Base-by-base conservation (phyloP, 129 eudicot genomes). In the Centaurea solstitialis region DNA sequence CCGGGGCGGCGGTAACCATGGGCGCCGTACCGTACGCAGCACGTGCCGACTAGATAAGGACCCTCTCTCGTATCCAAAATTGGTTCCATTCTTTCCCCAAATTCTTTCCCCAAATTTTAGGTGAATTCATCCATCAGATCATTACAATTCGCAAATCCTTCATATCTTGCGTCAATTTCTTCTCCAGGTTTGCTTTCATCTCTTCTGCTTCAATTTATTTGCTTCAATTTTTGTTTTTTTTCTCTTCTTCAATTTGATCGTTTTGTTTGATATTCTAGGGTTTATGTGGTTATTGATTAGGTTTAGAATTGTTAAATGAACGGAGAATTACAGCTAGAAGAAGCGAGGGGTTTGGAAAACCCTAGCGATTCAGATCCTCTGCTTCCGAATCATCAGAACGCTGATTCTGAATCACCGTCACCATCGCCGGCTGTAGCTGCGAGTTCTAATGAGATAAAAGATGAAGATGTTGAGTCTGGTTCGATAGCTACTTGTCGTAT, bases 321-420 rank as follows among this genome's bases (percentile, higher is more conserved):
- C 20, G 84, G 88, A 22, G 97, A 92, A 81, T 73, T 89, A 33
- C 85, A 92, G 89, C 78, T 91, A 83, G 87, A 91, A 83, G 72
- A 91, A 83, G 72, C 79, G 57, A 28, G 79, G 37, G 90, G 69
- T 33, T 90, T 74, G 41, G 77, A 79, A 53, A 84, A 74, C 89
- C 96, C 92, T 82, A 68, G 82, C 78, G 98, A 93, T 80, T 87
- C 93, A 33, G 98, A 90, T 90, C 96, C 98, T 76, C 81, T 93
- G 78, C 89, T 90, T 59, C 80, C 88, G 26, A 83, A 40, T 40
- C 87, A 35, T 45, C 78, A 35, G 15, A 47, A 23, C 37, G 40
- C 43, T 50, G 35, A 73, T 57, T 64, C 85, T 33, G 79, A 79
- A 28, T 30, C 83, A 9, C 65, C 75, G 53, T 30, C 83, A 9